Base-by-base conservation (phyloP, 331 rosid genomes). In the Cydonia oblonga region DNA sequence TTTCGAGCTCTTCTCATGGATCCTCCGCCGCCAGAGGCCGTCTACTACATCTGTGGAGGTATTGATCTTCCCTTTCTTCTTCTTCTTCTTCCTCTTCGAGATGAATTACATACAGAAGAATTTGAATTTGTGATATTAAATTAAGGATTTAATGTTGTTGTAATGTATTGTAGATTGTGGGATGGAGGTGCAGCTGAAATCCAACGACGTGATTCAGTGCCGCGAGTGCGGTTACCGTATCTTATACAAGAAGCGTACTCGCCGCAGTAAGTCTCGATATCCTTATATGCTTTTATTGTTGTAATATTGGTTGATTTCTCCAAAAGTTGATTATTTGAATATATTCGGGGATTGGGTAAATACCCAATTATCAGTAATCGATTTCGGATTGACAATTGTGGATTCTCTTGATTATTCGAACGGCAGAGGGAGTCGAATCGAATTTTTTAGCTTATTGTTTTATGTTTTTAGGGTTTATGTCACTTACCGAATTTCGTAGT, bases 231-330 rank as follows among this genome's bases (percentile, higher is more conserved):
- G 97, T 65, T 95, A 91, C 75, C 87, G 97, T 23, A 91, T 95
- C 68, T 87, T 95, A 24, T 95, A 95, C 88, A 91, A 92, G 92
- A 92, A 92, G 83, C 98, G 98, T 72, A 92, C 98, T 53, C 91
- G 98, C 61, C 93, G 97, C 71, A 90, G 97, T 92, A 87, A 68
- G 89, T 60, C 44, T 7, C 32, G 18, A 30, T 25, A 15, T 38
- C 35, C 35, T 2, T 63, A 19, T 4, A 18, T 63, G 14, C 42
- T 30, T 19, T 30, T 29, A 29, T 62, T 29, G 4, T 59, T 59
- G 33, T 35, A 29, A 29, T 15, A 18, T 29, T 18, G 15, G 9
- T 28, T 18, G 20, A 8, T 18, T 62, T 62, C 20, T 29, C 20
- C n/a, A 4, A 30, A 30, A 4, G 14, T 13, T 29, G 9, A 9